Evolutionary conservation across 140 eudicot species (phyloP), one percentile per base, ranked within the genome.

Genomic region (Flaveria floridana): DNA sequence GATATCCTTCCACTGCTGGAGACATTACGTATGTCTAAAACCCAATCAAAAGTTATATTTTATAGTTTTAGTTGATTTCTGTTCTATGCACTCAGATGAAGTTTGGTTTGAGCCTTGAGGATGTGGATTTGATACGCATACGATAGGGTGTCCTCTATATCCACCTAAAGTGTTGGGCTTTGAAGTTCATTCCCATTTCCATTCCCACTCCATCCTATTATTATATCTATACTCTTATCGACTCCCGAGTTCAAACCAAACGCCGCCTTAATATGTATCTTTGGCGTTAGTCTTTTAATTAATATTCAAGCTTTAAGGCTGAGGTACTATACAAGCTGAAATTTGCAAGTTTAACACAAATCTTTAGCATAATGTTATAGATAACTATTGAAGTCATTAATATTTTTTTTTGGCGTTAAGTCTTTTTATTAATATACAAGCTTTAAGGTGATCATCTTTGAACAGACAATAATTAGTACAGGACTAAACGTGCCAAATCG

Each of bases 1-100:
- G 99, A 68, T 90, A 85, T 76, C 99, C 99, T 84, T 90, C 99
- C 14, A 81, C 99, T 26, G 97, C 99, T 41, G 97, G 99, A 65
- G 99, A 94, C 81, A 85, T 94, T 39, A 87, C 92, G 99, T 94
- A 85, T 86, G 95, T 42, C 74, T 77, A 20, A 50, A 39, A 10
- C 41, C 41, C 25, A 39, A 14, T 34, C 68, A 61, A 28, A 34
- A 42, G 39, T 74, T 77, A 23, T 42, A 25, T 37, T 18, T 6
- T 73, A 30, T 65, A 10, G 14, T 50, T 63, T 39, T 6, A 26
- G 64, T 16, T 25, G 19, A 14, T 62, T 41, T 64, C 15, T 13
- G n/a, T 50, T 21, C 7, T 55, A 14, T 76, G 53, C 53, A 55
- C n/a, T 58, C 11, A 20, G 65, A 30, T 58, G 65, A 23, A 8